Conservation (phyloP, 495 filamentous ascomycete species). For the Platismatia glauca region DNA sequence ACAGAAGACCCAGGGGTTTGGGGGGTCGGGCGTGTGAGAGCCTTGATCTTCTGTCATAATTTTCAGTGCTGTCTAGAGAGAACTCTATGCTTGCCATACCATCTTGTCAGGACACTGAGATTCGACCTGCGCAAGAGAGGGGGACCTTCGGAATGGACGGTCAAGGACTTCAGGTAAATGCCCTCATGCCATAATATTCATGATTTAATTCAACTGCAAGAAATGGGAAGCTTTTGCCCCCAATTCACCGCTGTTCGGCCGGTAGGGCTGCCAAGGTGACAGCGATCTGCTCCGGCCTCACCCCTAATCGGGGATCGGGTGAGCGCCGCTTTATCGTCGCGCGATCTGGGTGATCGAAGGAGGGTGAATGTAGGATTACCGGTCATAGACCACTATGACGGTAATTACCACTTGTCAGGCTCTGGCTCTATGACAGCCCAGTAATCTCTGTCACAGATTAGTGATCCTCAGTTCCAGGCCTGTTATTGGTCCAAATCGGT, state of each 20-base stretch:
- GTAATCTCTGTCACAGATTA: no score
- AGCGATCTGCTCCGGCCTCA: no score
- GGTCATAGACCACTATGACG: no score
- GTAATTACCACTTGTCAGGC: no score
- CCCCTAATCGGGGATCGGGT: no score
- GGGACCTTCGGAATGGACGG: not conserved
- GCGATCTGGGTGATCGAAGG: no score
- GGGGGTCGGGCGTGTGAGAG: conserved; percentile 69
- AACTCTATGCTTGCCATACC: conserved; percentile 4
- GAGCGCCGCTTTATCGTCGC: no score
- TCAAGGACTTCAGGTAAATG: not conserved
- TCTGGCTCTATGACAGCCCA: no score
- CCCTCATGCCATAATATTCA: not conserved
- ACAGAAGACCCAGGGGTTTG: conserved; percentile 71
- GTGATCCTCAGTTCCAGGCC: no score
- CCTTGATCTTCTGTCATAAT: conserved; percentile 71
- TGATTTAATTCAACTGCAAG: not conserved
- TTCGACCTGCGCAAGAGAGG: not conserved
- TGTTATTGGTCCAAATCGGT: no score
- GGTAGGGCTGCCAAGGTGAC: conserved; percentile 7
- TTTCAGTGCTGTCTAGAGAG: not conserved
- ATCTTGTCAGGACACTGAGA: conserved; percentile 1
- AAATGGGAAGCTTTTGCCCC: not conserved
- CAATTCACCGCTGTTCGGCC: conserved; percentile 5
- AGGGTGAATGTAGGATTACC: no score